Percentiles rank a stretch among this genome's conserved stretches.
phyloP scores from a whole-genome alignment of 2,329 filamentous ascomycete species.

The Rutstroemia sp. region DNA sequence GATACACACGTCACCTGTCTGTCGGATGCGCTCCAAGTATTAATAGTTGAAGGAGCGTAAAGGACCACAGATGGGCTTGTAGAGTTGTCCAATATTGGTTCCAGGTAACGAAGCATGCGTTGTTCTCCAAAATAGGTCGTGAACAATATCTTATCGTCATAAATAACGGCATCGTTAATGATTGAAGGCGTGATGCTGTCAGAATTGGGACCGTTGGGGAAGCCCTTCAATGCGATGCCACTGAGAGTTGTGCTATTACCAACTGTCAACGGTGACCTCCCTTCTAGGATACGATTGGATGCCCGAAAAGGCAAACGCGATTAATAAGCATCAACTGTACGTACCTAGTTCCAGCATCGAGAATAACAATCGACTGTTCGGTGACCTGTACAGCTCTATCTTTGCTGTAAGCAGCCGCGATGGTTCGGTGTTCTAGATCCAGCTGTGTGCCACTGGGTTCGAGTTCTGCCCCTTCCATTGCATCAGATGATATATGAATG shows the following conservation, averaged over 20 bases:
- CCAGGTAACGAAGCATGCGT: conserved; percentile 1
- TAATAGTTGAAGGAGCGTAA: background rate
- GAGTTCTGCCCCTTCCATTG: conserved; percentile 38
- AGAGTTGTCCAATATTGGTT: background rate
- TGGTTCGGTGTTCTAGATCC: conserved; percentile 45
- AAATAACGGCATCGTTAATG: conserved; percentile 22
- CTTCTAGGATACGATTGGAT: background rate
- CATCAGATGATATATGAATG: conserved; percentile 41
- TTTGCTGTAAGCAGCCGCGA: conserved; percentile 36
- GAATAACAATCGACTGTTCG: conserved; percentile 31
- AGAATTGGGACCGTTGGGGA: conserved; percentile 10
- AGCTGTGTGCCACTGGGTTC: conserved; percentile 37
- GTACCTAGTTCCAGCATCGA: conserved; percentile 15
- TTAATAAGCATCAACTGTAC: background rate
- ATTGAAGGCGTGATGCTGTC: conserved; percentile 2
- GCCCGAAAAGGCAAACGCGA: background rate
- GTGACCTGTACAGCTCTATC: conserved; percentile 46
- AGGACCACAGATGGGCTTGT: background rate
- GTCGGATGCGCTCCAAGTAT: background rate
- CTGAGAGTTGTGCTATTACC: background rate
- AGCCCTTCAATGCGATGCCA: background rate
- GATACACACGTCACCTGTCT: too few relatives aligned
- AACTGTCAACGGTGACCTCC: background rate
- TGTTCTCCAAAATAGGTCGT: conserved; percentile 15
- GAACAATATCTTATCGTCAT: conserved; percentile 19